Percentiles rank a stretch among this genome's conserved stretches.
Evolutionary conservation across 352 stramenopile species (phyloP).

Genomic region (Nothophytophthora sp.): DNA sequence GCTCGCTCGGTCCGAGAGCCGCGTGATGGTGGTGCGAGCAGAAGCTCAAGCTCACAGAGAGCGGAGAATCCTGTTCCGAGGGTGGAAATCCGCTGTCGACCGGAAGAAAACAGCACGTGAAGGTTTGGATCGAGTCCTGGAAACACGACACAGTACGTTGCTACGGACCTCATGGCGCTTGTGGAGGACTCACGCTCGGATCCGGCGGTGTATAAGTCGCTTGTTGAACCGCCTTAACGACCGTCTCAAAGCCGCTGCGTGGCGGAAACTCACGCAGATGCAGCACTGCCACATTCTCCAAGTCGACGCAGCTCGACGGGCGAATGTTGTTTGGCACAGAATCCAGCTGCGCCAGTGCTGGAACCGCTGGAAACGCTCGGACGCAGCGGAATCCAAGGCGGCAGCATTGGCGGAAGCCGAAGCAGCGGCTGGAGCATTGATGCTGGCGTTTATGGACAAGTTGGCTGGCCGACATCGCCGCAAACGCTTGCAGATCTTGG

Average conservation of each 20-base stretch:
- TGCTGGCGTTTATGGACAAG: constrained; percentile 10
- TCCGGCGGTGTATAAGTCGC: background rate
- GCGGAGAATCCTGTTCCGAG: constrained; percentile 7
- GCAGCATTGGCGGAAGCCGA: constrained; percentile 1
- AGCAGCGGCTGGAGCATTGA: constrained; percentile 3
- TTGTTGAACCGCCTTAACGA: background rate
- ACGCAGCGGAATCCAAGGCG: constrained; percentile 1
- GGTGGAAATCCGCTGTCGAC: constrained; percentile 12
- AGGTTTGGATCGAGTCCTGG: constrained; percentile 3
- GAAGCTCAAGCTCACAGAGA: constrained; percentile 9
- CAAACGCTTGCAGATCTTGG: background rate
- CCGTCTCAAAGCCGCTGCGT: constrained; percentile 13
- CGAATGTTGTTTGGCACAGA: constrained; percentile 14
- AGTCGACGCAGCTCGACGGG: constrained; percentile 4
- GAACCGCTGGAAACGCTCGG: constrained; percentile 17
- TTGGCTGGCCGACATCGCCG: constrained; percentile 11
- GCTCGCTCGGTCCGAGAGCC: constrained; percentile 19
- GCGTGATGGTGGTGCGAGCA: constrained; percentile 11
- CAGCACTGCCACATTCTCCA: constrained; percentile 1
- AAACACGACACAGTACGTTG: constrained; percentile 5
- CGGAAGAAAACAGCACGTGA: constrained; percentile 6
- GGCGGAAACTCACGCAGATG: constrained; percentile 12
- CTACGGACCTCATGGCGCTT: constrained; percentile 1
- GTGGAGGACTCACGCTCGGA: constrained; percentile 1
- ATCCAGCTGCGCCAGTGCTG: constrained; percentile 15